Base-by-base conservation (phyloP, 441 rosid species). In the Raphanus hybrid region DNA sequence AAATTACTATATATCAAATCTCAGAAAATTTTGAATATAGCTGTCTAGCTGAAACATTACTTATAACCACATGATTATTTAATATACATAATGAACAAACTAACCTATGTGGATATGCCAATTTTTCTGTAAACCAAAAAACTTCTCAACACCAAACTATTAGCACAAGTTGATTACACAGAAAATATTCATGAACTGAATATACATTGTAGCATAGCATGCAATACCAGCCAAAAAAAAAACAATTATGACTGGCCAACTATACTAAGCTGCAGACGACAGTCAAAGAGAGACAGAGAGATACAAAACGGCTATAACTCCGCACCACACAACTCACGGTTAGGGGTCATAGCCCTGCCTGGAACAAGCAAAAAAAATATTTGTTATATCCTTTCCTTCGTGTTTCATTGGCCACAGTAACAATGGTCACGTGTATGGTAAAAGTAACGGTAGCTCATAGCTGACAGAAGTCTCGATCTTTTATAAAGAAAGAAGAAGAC, bases 381-480 rank as follows among this genome's bases (percentile, higher is more conserved):
- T 34, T 11, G 26, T 23, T 5, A 11, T 39, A 64, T 57, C 61
- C 9, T 43, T 14, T 71, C 76, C 35, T 37, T 77, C 61, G 54
- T 70, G 72, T 59, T 27, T 78, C 77, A 78, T 74, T 72, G 72
- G 72, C 61, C 69, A 69, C 61, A 59, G 61, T 74, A 75, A 70
- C 72, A 75, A 74, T 27, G 64, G 34, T 74, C 82, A 79, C 79
- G 79, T 75, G 82, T 65, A 74, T 7, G 69, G 72, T 58, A 63
- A 70, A 79, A 74, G 82, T 58, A 65, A 45, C 45, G 71, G 29
- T 78, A 73, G 29, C 70, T 62, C 78, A 78, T 78, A 73, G 29
- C 70, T 62, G 81, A 78, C 81, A 73, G 69, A 68, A 27, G 27
- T 73, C 74, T 10, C 78, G 9, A 77, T 77, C 61, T 43, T n/a